These are phyloP conservation scores for Suillus cothurnatus DNA, from an alignment of 768 basidiomycete genomes.

Conservation along the genomic window DNA sequence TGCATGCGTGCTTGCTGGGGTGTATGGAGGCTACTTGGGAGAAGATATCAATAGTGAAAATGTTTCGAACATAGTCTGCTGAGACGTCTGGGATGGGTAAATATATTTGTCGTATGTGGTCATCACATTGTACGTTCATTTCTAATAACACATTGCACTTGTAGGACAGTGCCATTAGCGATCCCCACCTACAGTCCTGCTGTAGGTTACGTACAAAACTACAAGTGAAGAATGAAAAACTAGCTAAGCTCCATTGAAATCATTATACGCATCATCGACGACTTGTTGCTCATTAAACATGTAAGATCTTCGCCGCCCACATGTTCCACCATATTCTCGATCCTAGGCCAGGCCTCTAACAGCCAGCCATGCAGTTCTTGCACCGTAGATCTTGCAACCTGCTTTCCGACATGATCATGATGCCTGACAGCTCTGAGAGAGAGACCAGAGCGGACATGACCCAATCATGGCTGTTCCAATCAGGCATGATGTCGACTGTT, in stretches of 20 bases:
- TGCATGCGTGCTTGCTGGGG: constrained; percentile 97
- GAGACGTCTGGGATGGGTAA: constrained; percentile 95
- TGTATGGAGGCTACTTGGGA: constrained; percentile 93
- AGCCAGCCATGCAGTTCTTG: neutral
- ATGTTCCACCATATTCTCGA: neutral
- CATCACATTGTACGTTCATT: constrained; percentile 96
- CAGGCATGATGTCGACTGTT: neutral
- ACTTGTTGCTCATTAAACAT: neutral
- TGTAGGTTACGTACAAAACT: too few species aligned
- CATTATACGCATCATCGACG: neutral
- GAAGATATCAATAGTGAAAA: constrained; percentile 97
- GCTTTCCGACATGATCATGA: neutral
- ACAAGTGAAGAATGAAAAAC: neutral
- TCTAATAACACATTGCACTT: constrained; percentile 48
- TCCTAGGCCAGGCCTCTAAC: neutral
- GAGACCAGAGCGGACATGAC: neutral
- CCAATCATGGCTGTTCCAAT: neutral
- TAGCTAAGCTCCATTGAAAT: neutral
- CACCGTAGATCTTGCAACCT: neutral
- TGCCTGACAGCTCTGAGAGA: neutral
- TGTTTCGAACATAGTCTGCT: constrained; percentile 96
- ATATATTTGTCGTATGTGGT: constrained; percentile 94
- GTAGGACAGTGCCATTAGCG: constrained; percentile 75
- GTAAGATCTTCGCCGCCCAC: neutral
- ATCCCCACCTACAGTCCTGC: too few species aligned